Evolutionary conservation across 2,329 filamentous ascomycete genomes (phyloP).

Genomic region (Cladobotryum protrusum): DNA sequence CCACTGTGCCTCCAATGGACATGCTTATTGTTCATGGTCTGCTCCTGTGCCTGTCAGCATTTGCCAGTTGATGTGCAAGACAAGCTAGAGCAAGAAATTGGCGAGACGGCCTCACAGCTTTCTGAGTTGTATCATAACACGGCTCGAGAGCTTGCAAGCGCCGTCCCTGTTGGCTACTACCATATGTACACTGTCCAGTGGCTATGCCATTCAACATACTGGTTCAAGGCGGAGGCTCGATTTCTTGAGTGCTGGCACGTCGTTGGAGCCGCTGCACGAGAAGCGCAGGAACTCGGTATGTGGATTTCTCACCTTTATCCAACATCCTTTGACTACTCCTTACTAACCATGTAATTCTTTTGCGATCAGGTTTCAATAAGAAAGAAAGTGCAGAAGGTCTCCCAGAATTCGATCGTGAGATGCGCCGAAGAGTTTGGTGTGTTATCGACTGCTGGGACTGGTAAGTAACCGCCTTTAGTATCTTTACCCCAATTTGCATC

Average conservation of each 20-base stretch:
- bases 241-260: slow-evolving; percentile 28
- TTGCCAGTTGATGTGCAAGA: slow-evolving; percentile 16
- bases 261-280: slow-evolving; percentile 24
- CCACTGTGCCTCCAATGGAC: slow-evolving; percentile 24
- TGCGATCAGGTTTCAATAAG: slow-evolving; percentile 17
- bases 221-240: slow-evolving; percentile 28
- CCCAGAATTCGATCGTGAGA: slow-evolving; percentile 25
- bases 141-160: slow-evolving; percentile 20
- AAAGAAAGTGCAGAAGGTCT: slow-evolving; percentile 16
- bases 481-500: too few species aligned
- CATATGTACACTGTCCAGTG: slow-evolving; percentile 24
- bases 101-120: slow-evolving; percentile 15
- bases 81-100: slow-evolving; percentile 17
- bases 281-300: slow-evolving; percentile 25
- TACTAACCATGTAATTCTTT: too few species aligned
- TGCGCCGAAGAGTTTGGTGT: slow-evolving; percentile 27
- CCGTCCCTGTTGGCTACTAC: slow-evolving; percentile 22
- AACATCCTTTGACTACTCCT: too few species aligned
- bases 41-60: slow-evolving; percentile 25
- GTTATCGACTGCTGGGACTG: slow-evolving; percentile 29
- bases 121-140: slow-evolving; percentile 21
- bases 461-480: slow-evolving; percentile 14
- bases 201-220: slow-evolving; percentile 25
- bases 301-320: too few species aligned
- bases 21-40: slow-evolving; percentile 23